Base-by-base conservation (phyloP, 371 early-diverging fungal species). In the Ordospora pajunii region DNA sequence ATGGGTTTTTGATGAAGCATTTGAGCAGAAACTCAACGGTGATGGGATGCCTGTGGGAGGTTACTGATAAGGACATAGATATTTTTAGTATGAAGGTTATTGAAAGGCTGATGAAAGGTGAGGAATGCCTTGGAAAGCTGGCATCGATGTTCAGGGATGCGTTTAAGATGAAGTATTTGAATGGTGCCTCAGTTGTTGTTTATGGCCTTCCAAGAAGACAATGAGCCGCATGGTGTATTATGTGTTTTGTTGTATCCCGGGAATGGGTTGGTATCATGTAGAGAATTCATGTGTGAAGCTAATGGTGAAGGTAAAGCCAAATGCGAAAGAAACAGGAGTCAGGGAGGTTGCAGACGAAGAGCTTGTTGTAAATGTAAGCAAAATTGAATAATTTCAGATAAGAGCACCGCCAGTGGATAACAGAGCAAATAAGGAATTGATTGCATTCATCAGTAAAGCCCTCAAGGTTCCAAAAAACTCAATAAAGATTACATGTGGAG, bases 1-100 rank as follows among this genome's bases (percentile, higher is more conserved):
- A 78, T 63, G 78, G 80, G 1, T 21, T 27, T 2, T 14, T 75
- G 23, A 12, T 73, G 10, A 80, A 70, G 32, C 46, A 73, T 75
- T 25, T 77, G 11, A 69, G 54, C 44, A 69, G 83, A 87, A 32
- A 88, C 89, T 92, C 43, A 73, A 91, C n/a, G 90, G 87, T 66
- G 90, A 91, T 96, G 0, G 96, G 91, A 19, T 94, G 93, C 76
- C 86, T 98, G 14, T 98, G 96, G 96, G 97, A 98, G 85, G 95
- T 98, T 7, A 96, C 97, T 0, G 99, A 98, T 84, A 87, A 89
- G 79, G 97, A 97, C 81, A 89, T 97, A 49, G 99, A 98, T 80
- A 85, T 88, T n/a, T 89, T 83, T 17, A 78, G 78, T 17, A 81
- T 9, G 90, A 91, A 91, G 0, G 65, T 94, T 42, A 42, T 82